A percentile compares a stretch with the other conserved stretches of the same genome.
Conservation (phyloP, 2,329 filamentous ascomycete species). For the Fusarium torulosum region DNA sequence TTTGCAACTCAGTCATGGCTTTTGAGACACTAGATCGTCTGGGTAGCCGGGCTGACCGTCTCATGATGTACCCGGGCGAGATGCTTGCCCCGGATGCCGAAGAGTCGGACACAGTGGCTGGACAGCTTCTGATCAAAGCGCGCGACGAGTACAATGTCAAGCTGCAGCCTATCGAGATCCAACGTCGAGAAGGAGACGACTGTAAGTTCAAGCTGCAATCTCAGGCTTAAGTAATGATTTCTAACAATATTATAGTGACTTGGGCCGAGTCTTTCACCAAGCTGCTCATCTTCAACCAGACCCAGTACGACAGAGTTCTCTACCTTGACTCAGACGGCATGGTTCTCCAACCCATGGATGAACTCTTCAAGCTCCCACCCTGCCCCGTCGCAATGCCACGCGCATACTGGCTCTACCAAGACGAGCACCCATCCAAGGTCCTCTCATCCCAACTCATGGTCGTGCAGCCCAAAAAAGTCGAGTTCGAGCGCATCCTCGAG, state of each 20-base stretch:
- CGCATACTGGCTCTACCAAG: constrained; percentile 75
- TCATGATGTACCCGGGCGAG: constrained; percentile 60
- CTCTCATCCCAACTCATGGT: constrained; percentile 73
- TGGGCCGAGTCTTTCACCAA: constrained; percentile 77
- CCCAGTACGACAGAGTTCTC: constrained; percentile 64
- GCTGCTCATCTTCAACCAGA: constrained; percentile 76
- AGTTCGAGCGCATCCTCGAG: constrained; percentile 59
- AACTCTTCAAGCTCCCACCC: constrained; percentile 75
- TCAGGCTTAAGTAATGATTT: neutral
- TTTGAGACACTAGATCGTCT: constrained; percentile 60
- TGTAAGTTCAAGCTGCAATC: constrained; percentile 38
- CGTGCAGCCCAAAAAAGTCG: constrained; percentile 66
- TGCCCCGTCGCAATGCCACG: constrained; percentile 75
- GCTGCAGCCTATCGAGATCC: constrained; percentile 57
- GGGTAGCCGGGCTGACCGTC: constrained; percentile 58
- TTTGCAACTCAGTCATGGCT: constrained; percentile 65
- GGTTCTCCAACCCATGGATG: constrained; percentile 74
- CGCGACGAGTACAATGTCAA: constrained; percentile 60
- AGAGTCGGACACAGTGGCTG: neutral
- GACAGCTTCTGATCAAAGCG: constrained; percentile 55
- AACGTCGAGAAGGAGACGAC: constrained; percentile 53
- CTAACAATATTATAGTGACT: constrained; percentile 53
- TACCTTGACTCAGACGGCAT: constrained; percentile 74
- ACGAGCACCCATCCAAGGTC: constrained; percentile 53
- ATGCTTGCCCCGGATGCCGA: constrained; percentile 51